Base-by-base conservation (phyloP, 2,329 filamentous ascomycete genomes). In the Monosporascus sp. region DNA sequence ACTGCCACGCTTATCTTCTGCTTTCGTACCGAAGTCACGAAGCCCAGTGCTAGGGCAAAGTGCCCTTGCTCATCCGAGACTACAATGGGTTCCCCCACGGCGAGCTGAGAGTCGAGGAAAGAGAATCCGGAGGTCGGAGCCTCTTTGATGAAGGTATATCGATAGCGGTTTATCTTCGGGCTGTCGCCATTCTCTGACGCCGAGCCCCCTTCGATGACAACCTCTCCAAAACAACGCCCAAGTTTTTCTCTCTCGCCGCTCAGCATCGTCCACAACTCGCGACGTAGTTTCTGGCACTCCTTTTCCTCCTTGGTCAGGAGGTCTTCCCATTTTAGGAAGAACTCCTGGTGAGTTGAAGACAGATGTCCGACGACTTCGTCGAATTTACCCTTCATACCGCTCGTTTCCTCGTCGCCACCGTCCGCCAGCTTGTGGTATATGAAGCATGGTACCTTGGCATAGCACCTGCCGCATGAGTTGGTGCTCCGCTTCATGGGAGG, bases 221-320 rank as follows among this genome's bases (percentile, higher is more conserved):
- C 85, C 61, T 93, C 87, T 9, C 89, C 84, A 68, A 97, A 97
- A 68, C 94, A 97, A 51, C 93, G 83, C 2, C 92, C 92, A 9
- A 93, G 78, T 63, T 88, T 89, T 69, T 99, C 91, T 47, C 94
- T 86, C 67, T 97, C 90, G 1, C 76, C 78, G 67, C 94, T 97
- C 22, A 92, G 74, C 89, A 99, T 95, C 0, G 92, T 97, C 94
- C 94, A 99, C 2, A 99, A 75, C 67, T 99, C 94, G 59, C 91
- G 81, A 56, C 91, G 85, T 58, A 91, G 87, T 64, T 89, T 95
- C 66, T 94, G 87, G 65, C 88, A 84, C 63, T 96, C 91, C 62
- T 87, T 90, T 68, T 99, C 94, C 73, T 99, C 94, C 67, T 94
- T 94, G 0, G 93, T 97, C 38, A 99, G 76, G 15, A 99, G 77